Conservation (phyloP, 129 eudicot genomes). For the Centaurea solstitialis region DNA sequence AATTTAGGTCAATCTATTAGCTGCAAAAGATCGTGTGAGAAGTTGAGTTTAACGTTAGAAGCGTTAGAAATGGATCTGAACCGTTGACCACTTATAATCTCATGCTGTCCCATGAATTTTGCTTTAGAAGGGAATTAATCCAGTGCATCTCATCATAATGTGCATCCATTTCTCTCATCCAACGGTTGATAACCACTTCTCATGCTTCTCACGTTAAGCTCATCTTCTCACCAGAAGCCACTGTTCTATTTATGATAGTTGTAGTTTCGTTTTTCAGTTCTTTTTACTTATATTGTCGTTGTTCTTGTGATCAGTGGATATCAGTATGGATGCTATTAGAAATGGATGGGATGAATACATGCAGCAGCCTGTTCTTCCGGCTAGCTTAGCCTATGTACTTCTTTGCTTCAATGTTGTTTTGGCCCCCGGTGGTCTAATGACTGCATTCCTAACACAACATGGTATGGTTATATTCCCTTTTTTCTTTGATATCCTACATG, state of each 20-base stretch:
- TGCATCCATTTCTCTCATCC: too few species aligned
- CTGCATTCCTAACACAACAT: slow-evolving; percentile 91
- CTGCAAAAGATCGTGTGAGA: neutral
- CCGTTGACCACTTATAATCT: too few species aligned
- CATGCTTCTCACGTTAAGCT: too few species aligned
- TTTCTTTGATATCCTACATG: neutral
- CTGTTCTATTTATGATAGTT: neutral
- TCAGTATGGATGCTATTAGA: slow-evolving; percentile 65
- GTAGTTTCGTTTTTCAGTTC: neutral
- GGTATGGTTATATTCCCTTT: slow-evolving; percentile 49
- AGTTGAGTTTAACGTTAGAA: too few species aligned
- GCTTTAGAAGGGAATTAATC: too few species aligned
- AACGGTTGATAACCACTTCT: too few species aligned
- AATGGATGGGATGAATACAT: slow-evolving; percentile 94
- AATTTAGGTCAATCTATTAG: slow-evolving; percentile 53
- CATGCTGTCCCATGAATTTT: too few species aligned
- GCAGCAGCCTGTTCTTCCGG: slow-evolving; percentile 98
- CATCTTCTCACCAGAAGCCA: too few species aligned
- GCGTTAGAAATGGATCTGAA: too few species aligned
- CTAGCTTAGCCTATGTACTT: slow-evolving; percentile 96
- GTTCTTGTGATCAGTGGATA: slow-evolving; percentile 46
- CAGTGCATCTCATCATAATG: too few species aligned
- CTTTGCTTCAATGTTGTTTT: slow-evolving; percentile 88
- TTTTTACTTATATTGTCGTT: slow-evolving; percentile 10
- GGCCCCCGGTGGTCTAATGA: slow-evolving; percentile 96